phyloP scores from a whole-genome alignment of 1,139 yeast species.

The Meyerozyma sp. region DNA sequence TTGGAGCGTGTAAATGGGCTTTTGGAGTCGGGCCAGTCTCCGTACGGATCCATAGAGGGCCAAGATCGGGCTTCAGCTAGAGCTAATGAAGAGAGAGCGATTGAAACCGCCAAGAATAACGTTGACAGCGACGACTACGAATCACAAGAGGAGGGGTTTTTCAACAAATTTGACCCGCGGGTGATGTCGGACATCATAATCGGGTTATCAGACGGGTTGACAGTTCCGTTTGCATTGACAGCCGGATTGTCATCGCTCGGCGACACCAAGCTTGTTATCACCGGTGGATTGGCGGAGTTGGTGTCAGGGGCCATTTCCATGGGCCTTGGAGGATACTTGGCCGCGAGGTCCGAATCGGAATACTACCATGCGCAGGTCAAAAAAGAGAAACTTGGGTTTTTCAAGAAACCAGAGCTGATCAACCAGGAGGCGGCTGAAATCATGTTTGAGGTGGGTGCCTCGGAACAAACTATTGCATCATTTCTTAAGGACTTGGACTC shows the following conservation, averaged over 20 bases:
- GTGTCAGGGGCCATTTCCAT: conserved; percentile 80
- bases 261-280: conserved; percentile 66
- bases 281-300: conserved; percentile 83
- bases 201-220: conserved; percentile 75
- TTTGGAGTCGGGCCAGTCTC: conserved; percentile 27
- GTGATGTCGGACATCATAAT: conserved; percentile 77
- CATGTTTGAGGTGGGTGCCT: conserved; percentile 63
- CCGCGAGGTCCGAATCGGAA: conserved; percentile 75
- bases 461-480: conserved; percentile 58
- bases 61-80: conserved; percentile 32
- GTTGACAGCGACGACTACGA: conserved; percentile 17
- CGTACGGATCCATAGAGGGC: conserved; percentile 33
- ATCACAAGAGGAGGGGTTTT: conserved; percentile 26
- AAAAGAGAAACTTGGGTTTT: conserved; percentile 63
- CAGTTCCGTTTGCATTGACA: conserved; percentile 81
- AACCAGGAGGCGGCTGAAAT: conserved; percentile 72
- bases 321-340: conserved; percentile 82
- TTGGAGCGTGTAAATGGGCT: conserved; percentile 30
- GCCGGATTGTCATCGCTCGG: conserved; percentile 79
- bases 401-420: conserved; percentile 54
- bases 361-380: conserved; percentile 67
- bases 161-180: conserved; percentile 55
- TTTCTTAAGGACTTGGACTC: conserved; percentile 67
- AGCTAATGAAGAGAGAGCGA: conserved; percentile 28
- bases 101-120: conserved; percentile 5